phyloP scores from a whole-genome alignment of 805 yeast species.

The Yarrowia sp. region DNA sequence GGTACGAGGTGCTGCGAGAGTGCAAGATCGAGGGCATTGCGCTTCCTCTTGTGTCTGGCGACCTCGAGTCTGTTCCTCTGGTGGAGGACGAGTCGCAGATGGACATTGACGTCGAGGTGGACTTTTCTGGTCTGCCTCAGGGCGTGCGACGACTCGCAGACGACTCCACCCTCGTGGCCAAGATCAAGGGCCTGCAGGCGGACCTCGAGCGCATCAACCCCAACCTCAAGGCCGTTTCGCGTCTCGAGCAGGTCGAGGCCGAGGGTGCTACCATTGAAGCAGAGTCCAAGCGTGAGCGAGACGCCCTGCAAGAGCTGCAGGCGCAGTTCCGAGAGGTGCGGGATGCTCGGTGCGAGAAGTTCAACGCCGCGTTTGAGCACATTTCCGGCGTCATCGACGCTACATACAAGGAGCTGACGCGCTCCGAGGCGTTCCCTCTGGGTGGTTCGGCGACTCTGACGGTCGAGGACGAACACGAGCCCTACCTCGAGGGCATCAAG shows the following conservation, averaged over 20 bases:
- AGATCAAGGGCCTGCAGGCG: constrained; percentile 34
- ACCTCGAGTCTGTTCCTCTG: constrained; percentile 59
- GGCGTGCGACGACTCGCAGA: background rate
- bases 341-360: constrained; percentile 55
- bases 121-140: constrained; percentile 37
- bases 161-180: constrained; percentile 28
- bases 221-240: constrained; percentile 75
- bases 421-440: constrained; percentile 62
- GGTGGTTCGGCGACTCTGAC: constrained; percentile 95
- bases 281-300: constrained; percentile 62
- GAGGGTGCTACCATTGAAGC: constrained; percentile 59
- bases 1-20: constrained; percentile 47
- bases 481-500: constrained; percentile 75
- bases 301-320: constrained; percentile 39
- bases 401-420: constrained; percentile 84
- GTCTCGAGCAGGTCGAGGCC: constrained; percentile 65
- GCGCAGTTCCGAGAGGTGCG: constrained; percentile 60
- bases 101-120: constrained; percentile 35
- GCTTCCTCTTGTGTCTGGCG: constrained; percentile 62
- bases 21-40: constrained; percentile 71
- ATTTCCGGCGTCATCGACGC: constrained; percentile 68
- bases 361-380: constrained; percentile 73
- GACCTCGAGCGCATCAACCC: constrained; percentile 56
- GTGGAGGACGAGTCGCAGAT: constrained; percentile 44
- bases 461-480: constrained; percentile 85